Conservation (phyloP, 192 early-diverging fungal species). For the Dimargaris cristalligena region DNA sequence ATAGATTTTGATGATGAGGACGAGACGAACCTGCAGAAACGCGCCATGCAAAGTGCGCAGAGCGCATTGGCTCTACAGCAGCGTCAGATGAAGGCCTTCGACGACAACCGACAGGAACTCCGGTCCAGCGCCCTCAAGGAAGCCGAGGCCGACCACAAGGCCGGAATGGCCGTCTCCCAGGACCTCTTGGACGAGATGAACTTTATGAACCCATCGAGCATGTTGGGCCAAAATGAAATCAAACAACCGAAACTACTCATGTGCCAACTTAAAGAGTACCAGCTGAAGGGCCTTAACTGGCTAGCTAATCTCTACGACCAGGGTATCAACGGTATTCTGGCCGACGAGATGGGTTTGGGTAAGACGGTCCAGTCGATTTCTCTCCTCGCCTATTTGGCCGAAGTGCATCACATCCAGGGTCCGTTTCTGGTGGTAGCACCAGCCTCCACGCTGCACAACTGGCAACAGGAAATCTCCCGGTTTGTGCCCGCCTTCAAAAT, state of each 20-base stretch:
- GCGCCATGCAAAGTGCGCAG: constrained; percentile 56
- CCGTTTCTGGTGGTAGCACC: constrained; percentile 83
- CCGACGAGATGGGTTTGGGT: constrained; percentile 72
- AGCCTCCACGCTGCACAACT: constrained; percentile 77
- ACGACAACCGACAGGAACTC: constrained; percentile 27
- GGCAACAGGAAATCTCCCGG: constrained; percentile 73
- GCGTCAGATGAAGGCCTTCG: constrained; percentile 50
- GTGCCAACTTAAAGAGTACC: constrained; percentile 68
- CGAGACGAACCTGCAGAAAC: constrained; percentile 46
- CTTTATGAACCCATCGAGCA: constrained; percentile 65
- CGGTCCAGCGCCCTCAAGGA: too few species aligned
- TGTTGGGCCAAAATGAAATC: constrained; percentile 49
- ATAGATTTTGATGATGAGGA: constrained; percentile 69
- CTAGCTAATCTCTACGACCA: constrained; percentile 72
- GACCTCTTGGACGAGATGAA: constrained; percentile 62
- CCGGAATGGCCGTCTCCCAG: constrained; percentile 19
- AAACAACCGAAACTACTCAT: constrained; percentile 73
- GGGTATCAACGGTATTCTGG: constrained; percentile 81
- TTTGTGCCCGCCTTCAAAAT: constrained; percentile 68
- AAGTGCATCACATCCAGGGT: constrained; percentile 75
- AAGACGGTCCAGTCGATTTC: constrained; percentile 88
- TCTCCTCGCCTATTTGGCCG: constrained; percentile 73
- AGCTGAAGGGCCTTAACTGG: constrained; percentile 75
- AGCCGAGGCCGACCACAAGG: constrained; percentile 18
- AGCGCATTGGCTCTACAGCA: constrained; percentile 56